Conservation (phyloP, 164 flowering plant genomes). For the Litsea cubeba region DNA sequence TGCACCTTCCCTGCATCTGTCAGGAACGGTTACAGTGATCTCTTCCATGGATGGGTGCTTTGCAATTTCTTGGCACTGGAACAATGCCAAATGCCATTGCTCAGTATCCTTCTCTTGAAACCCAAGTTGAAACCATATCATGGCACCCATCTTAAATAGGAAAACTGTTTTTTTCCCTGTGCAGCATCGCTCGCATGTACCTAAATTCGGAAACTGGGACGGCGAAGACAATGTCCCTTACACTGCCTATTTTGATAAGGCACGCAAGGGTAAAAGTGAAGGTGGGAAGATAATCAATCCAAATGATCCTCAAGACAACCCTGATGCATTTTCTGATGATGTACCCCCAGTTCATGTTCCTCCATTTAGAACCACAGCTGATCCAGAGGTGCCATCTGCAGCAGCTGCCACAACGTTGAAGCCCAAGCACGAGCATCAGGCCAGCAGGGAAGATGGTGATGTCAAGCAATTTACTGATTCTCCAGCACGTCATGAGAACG, state of each 20-base stretch:
- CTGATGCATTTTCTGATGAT: conserved; percentile 31
- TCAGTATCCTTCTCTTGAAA: neutral
- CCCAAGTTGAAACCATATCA: neutral
- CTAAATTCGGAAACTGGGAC: conserved; percentile 89
- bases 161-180: neutral
- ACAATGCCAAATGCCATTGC: neutral
- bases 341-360: conserved; percentile 17
- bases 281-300: conserved; percentile 61
- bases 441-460: conserved; percentile 46
- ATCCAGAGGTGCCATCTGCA: conserved; percentile 22
- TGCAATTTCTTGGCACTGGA: neutral
- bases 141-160: neutral
- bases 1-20: neutral
- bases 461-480: conserved; percentile 30
- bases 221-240: conserved; percentile 68
- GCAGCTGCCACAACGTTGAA: conserved; percentile 11
- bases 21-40: too few species aligned
- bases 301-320: conserved; percentile 72
- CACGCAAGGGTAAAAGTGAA: conserved; percentile 47
- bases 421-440: conserved; percentile 25
- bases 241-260: conserved; percentile 81
- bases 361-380: conserved; percentile 17
- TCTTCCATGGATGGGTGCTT: neutral
- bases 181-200: conserved; percentile 46
- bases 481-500: conserved; percentile 19